Base-by-base conservation (phyloP, 2,329 filamentous ascomycete genomes). In the Fusarium dimerum region DNA sequence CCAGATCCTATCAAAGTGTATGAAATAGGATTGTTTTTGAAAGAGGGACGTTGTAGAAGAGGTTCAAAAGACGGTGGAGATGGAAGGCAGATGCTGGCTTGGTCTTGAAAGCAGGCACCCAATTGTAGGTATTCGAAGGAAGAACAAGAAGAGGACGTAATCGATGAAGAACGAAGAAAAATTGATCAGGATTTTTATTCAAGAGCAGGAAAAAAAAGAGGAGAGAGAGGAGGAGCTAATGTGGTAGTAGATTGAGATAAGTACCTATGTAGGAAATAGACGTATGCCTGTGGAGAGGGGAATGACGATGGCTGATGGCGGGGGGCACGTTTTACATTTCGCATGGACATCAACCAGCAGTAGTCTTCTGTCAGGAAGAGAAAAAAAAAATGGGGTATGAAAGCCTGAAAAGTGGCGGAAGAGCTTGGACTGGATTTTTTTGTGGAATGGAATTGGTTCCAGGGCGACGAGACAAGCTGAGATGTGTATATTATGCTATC, bases 371-470 rank as follows among this genome's bases (percentile, higher is more conserved):
- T 4, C 20, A 26, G 20, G 20, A 43, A 50, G 56, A 52, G 20
- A 43, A 50, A 55, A 52, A 48, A 48, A 51, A 50, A 47, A 50
- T 59, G 47, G 38, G 48, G 49, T 46, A 45, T 40, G 43, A 30
- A 29, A 43, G 45, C 34, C 40, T 36, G 47, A 57, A 54, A 61
- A 62, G 62, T 63, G 60, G 62, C 58, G 60, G 55, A 61, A 15
- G 59, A 64, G 62, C 62, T 64, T 61, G 52, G 56, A 26, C 20
- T 4, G 20, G 20, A 5, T 26, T 58, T 53, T 53, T 26, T 45
- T 52, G 29, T 61, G 58, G 62, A 65, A 64, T 65, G 62, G 60
- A 50, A 50, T 48, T 52, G 39, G 48, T 42, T 50, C 32, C 45
- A 43, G 45, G 57, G 54, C 60, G 58, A 61, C 57, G 52, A 61